Evolutionary conservation across 371 early-diverging fungal genomes (phyloP).

Genomic region (Mucor racemosus): DNA sequence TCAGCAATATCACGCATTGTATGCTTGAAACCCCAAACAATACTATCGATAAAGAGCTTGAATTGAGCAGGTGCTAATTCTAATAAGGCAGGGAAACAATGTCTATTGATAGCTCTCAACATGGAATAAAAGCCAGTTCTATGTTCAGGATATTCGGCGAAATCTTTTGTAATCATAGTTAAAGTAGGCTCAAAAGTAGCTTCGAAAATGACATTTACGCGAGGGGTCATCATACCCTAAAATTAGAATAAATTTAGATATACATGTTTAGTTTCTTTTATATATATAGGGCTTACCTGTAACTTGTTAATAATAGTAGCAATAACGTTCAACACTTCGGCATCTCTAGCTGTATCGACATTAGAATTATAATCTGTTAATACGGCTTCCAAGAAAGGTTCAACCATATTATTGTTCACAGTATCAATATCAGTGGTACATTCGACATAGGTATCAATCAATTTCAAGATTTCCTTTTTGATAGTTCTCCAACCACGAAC

Average conservation of each 20-base stretch:
- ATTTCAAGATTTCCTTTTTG: constrained; percentile 91
- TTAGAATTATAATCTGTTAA: constrained; percentile 85
- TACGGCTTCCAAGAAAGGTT: constrained; percentile 90
- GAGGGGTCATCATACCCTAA: constrained; percentile 76
- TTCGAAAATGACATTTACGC: constrained; percentile 85
- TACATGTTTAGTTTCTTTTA: neutral
- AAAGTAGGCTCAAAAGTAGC: constrained; percentile 94
- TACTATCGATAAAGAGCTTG: constrained; percentile 88
- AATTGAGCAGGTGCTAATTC: constrained; percentile 84
- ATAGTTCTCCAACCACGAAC: constrained; percentile 92
- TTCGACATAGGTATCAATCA: constrained; percentile 87
- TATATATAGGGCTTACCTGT: constrained; percentile 57
- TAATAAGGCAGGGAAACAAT: constrained; percentile 91
- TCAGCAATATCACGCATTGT: constrained; percentile 98
- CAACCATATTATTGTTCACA: constrained; percentile 83
- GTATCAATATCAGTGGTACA: constrained; percentile 79
- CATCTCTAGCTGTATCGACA: constrained; percentile 89
- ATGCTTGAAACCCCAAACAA: constrained; percentile 99
- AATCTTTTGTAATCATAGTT: constrained; percentile 98
- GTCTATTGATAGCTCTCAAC: constrained; percentile 81
- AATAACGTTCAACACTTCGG: constrained; percentile 92
- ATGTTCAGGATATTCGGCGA: constrained; percentile 96
- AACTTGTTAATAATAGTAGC: constrained; percentile 83
- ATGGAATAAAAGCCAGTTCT: constrained; percentile 93
- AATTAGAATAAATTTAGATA: neutral